Evolutionary conservation across 495 filamentous ascomycete species (phyloP), one percentile per base, ranked within the genome.

Genomic region (Podospora pseudoanserina): DNA sequence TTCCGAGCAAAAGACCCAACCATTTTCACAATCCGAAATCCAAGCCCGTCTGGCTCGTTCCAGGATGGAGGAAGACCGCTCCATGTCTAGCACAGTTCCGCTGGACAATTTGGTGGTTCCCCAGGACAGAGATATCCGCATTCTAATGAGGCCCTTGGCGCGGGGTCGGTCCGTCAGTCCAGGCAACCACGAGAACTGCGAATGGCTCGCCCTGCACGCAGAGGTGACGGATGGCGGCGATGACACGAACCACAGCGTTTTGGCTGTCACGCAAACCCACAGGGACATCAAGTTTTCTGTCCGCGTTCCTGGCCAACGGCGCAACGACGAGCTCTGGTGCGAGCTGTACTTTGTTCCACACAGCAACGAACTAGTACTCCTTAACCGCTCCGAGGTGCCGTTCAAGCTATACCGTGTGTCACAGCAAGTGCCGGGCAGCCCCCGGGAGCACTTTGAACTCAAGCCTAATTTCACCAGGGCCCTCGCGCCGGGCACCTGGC

Each of bases 1-100:
- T 60, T 83, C 82, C 19, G 81, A 84, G 76, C 79, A 82, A 74
- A 83, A 78, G 73, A 84, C 82, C 57, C 81, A 84, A 71, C 79
- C 80, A 26, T 83, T 84, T 68, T 83, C 82, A 49, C 73, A 82
- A 60, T 79, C 82, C 44, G 81, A 84, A 65, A 78, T 84, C 66
- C 76, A 80, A 32, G 74, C 72, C 39, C 70, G 75, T 9, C 62
- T 77, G 56, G 61, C 71, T 5, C 68, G 64, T 15, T 65, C 77
- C 32, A 78, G 81, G 63, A 71, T 81, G 62, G 75, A 73, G 53
- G 71, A 78, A 53, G 66, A 73, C 30, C 71, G 73, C 20, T 68
- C 71, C 16, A 67, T 76, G 20, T 74, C 72, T 54, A 73, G 70
- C 69, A 72, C 78, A 53, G 72, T 83, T 7, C 78, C 82, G 23